phyloP scores from a whole-genome alignment of 495 filamentous ascomycete genomes.

The Aspergillus saccharolyticus region DNA sequence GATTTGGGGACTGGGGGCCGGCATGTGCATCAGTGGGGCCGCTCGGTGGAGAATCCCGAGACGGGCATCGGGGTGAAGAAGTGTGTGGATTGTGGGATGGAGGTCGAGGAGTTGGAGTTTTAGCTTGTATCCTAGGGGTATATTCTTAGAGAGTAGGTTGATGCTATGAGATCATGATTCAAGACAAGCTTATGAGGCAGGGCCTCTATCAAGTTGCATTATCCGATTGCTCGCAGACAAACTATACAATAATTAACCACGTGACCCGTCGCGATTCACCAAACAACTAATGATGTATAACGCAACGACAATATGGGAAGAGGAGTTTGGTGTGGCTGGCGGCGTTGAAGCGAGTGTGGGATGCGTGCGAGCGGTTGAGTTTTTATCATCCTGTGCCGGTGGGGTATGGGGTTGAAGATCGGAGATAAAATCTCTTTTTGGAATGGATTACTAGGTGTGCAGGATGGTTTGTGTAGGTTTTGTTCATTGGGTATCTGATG shows the following conservation, averaged over 20 bases:
- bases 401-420: not conserved
- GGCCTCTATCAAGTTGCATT: too few relatives aligned
- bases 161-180: not conserved
- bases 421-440: too few relatives aligned
- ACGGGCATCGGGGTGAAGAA: constrained; percentile 75
- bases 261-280: too few relatives aligned
- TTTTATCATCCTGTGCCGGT: not conserved
- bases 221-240: too few relatives aligned
- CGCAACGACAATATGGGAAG: not conserved
- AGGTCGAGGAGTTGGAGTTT: constrained; percentile 93
- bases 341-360: not conserved
- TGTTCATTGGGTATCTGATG: too few relatives aligned
- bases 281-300: too few relatives aligned
- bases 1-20: constrained; percentile 57
- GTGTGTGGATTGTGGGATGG: constrained; percentile 89
- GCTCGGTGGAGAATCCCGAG: constrained; percentile 69
- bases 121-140: constrained; percentile 24
- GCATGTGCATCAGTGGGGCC: constrained; percentile 93
- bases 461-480: too few relatives aligned
- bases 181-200: too few relatives aligned
- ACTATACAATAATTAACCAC: constrained; percentile 33
- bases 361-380: not conserved
- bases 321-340: not conserved
- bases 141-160: not conserved
- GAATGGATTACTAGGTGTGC: too few relatives aligned